phyloP scores from a whole-genome alignment of 2,329 filamentous ascomycete genomes.

The Ploettnerulaceae sp. region DNA sequence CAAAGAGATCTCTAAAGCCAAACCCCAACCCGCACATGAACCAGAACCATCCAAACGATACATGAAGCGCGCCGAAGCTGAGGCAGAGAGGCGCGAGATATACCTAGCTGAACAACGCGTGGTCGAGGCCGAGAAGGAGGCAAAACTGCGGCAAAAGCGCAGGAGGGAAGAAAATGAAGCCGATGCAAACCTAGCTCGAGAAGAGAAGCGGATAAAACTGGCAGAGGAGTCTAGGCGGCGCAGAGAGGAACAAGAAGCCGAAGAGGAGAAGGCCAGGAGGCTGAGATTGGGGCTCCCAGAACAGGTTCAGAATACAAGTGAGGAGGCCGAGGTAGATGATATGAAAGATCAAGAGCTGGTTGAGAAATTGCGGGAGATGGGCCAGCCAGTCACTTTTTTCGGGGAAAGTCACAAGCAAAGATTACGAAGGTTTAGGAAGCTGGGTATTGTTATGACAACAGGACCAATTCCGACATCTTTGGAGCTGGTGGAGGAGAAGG shows the following conservation, averaged over 20 bases:
- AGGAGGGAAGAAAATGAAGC: constrained; percentile 84
- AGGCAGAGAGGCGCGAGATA: constrained; percentile 72
- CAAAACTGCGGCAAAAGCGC: constrained; percentile 71
- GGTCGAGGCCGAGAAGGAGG: constrained; percentile 65
- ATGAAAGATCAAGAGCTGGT: constrained; percentile 67
- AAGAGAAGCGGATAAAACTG: constrained; percentile 75
- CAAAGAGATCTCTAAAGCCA: constrained; percentile 82
- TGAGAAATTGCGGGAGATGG: constrained; percentile 61
- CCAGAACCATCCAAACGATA: constrained; percentile 60
- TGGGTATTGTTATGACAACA: constrained; percentile 56
- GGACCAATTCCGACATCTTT: constrained; percentile 86
- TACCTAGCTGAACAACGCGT: constrained; percentile 79
- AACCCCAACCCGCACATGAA: constrained; percentile 42
- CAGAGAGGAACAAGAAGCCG: constrained; percentile 67
- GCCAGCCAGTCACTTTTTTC: constrained; percentile 72
- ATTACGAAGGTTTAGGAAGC: constrained; percentile 64
- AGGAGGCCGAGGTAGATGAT: constrained; percentile 51
- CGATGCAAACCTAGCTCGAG: constrained; percentile 60
- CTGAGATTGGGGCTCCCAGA: constrained; percentile 79
- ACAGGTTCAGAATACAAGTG: constrained; percentile 48
- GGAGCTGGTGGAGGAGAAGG: constrained; percentile 71
- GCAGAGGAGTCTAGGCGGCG: constrained; percentile 72
- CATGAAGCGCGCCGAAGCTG: constrained; percentile 76
- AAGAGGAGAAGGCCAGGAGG: constrained; percentile 66
- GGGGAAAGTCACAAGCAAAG: constrained; percentile 71